Evolutionary conservation across 768 basidiomycete species (phyloP), one percentile per base, ranked within the genome.

Genomic region (Pleurotus salmoneostramineus): DNA sequence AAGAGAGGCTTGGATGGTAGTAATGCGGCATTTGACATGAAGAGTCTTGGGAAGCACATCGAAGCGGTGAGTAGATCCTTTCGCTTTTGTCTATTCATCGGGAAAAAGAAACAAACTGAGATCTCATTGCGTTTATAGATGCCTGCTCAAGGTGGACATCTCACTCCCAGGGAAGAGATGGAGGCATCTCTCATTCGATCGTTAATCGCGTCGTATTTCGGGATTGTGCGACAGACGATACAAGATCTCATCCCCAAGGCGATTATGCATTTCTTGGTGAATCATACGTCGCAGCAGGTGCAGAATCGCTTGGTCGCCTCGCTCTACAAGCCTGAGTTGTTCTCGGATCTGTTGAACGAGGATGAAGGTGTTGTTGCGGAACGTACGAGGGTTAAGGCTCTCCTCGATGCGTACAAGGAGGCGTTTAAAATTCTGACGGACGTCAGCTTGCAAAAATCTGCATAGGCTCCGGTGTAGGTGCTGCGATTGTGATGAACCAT

Each of bases 241-340:
- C 93, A 98, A 63, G 97, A 99, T 71, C 81, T 98, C 57, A 84
- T 99, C 15, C 97, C 97, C 35, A 99, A 99, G 74, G 94, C 95
- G 17, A 89, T 97, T 76, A 98, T 98, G 96, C 96, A 98, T 75
- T 84, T 95, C 64, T 82, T 98, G 61, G 96, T 99, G 68, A 98
- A 97, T 73, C 83, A 92, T 68, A 95, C 95, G n/a, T 88, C 93
- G 46, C 91, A 98, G 69, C 91, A 94, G 14, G 93, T 99, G 27
- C 97, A 98, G 73, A 97, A 97, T 69, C 85, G 97, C 17, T 79
- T 99, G 34, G 97, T 99, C n/a, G 84, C 95, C 34, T 79, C 89
- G 46, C 72, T 99, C 62, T 99, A 99, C 79, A 97, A 94, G 74
- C 96, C 96, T 0, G 91, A 94, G 14, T 72, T 98, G 56, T 98